These are phyloP conservation scores for Pichia thaimueangensis DNA, from an alignment of 805 yeast genomes.

Conservation along the genomic window DNA sequence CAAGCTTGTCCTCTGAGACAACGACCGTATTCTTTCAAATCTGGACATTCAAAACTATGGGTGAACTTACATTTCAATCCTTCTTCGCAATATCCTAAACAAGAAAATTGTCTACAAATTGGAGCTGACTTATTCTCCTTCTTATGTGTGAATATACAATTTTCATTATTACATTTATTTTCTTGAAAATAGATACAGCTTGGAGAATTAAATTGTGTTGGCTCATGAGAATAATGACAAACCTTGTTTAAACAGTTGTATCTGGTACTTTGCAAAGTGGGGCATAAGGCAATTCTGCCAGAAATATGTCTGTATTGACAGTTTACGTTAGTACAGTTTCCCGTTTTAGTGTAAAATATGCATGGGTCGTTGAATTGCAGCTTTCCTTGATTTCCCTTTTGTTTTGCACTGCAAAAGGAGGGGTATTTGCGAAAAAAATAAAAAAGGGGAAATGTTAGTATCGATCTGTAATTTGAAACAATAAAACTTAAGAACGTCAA, in stretches of 20 bases:
- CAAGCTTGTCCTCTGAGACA: slow-evolving; percentile 53
- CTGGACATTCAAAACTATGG: slow-evolving; percentile 67
- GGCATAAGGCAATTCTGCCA: slow-evolving; percentile 49
- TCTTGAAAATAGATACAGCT: slow-evolving; percentile 47
- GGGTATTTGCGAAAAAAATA: no score
- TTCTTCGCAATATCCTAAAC: slow-evolving; percentile 60
- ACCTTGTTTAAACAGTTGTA: slow-evolving; percentile 40
- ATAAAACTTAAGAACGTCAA: no score
- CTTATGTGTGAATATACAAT: slow-evolving; percentile 49
- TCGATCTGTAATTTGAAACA: no score
- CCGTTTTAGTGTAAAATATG: slow-evolving; percentile 33
- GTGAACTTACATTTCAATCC: slow-evolving; percentile 52
- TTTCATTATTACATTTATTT: slow-evolving; percentile 41
- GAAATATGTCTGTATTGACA: slow-evolving; percentile 53
- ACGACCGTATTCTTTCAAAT: slow-evolving; percentile 51
- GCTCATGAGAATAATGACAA: slow-evolving; percentile 53
- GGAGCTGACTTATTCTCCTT: slow-evolving; percentile 30
- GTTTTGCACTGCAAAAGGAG: no score
- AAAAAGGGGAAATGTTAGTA: not conserved
- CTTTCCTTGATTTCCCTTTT: no score
- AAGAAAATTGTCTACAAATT: slow-evolving; percentile 61
- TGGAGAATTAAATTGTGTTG: slow-evolving; percentile 55
- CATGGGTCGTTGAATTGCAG: not conserved
- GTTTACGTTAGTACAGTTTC: slow-evolving; percentile 43
- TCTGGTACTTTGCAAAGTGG: slow-evolving; percentile 32